Evolutionary conservation across 371 early-diverging fungal species (phyloP).

Genomic region (Mucor sp.): DNA sequence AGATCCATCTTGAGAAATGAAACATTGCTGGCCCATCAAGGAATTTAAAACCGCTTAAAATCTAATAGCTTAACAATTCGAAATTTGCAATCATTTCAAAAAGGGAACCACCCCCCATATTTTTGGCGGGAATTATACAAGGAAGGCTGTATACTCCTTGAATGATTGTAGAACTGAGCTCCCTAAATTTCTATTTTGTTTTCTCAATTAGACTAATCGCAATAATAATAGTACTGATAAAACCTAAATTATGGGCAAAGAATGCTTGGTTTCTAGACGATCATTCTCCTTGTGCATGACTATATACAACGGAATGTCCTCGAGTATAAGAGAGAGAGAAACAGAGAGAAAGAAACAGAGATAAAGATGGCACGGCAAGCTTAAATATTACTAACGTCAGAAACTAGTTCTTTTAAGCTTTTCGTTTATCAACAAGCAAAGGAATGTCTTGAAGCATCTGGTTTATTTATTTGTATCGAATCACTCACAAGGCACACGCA

Average conservation of each 20-base stretch:
- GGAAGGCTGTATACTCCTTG: not conserved
- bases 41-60: not conserved
- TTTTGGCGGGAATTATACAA: constrained; percentile 13
- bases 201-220: constrained; percentile 1
- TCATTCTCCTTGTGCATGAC: constrained; percentile 1
- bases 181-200: not conserved
- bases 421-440: not conserved
- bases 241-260: not conserved
- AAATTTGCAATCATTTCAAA: not conserved
- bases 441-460: not conserved
- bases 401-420: not conserved
- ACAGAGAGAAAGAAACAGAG: no score
- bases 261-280: not conserved
- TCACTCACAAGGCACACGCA: no score
- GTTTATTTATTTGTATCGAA: not conserved
- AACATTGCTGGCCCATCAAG: no score
- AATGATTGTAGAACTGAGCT: not conserved
- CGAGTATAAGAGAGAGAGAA: no score
- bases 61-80: no score
- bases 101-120: not conserved
- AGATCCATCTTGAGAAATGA: no score
- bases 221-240: not conserved
- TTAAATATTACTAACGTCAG: not conserved
- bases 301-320: not conserved
- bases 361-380: not conserved